Conservation (phyloP, 2,329 filamentous ascomycete species). For the Seiridium cupressi region DNA sequence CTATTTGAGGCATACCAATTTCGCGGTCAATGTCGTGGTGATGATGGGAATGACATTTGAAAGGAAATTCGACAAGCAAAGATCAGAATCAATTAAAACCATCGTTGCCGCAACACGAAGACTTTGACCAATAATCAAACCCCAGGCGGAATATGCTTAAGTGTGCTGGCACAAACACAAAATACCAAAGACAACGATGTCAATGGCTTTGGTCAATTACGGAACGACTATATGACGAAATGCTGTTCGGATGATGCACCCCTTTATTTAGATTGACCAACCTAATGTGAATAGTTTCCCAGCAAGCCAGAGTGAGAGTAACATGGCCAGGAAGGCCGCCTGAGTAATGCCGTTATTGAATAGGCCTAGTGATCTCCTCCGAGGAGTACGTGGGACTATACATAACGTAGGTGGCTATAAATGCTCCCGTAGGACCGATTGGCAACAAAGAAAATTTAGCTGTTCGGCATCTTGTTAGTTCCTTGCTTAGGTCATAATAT, state of each 20-base stretch:
- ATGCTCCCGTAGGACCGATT: constrained; percentile 10
- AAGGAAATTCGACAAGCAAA: constrained; percentile 18
- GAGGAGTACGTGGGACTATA: constrained; percentile 1
- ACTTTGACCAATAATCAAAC: constrained; percentile 3
- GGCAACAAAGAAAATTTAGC: constrained; percentile 9
- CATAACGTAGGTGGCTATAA: constrained; percentile 11
- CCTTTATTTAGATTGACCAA: constrained; percentile 17
- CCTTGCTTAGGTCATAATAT: no score
- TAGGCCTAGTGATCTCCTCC: constrained; percentile 27
- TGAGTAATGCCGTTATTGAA: constrained; percentile 47
- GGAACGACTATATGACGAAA: constrained; percentile 14
- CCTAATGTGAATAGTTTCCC: constrained; percentile 15
- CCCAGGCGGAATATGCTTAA: constrained; percentile 7
- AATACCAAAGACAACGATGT: constrained; percentile 13
- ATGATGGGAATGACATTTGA: constrained; percentile 22
- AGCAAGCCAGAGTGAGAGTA: constrained; percentile 17
- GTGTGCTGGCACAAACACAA: constrained; percentile 15
- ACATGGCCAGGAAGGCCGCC: constrained; percentile 33
- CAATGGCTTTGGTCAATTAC: constrained; percentile 10
- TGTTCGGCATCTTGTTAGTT: background rate
- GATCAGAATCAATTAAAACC: background rate
- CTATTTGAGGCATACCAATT: constrained; percentile 16
- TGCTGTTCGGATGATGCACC: constrained; percentile 19
- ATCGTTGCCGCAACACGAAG: background rate
- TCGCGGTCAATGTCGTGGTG: constrained; percentile 30